Base-by-base conservation (phyloP, 2,329 filamentous ascomycete species). In the Huntiella moniliformis region DNA sequence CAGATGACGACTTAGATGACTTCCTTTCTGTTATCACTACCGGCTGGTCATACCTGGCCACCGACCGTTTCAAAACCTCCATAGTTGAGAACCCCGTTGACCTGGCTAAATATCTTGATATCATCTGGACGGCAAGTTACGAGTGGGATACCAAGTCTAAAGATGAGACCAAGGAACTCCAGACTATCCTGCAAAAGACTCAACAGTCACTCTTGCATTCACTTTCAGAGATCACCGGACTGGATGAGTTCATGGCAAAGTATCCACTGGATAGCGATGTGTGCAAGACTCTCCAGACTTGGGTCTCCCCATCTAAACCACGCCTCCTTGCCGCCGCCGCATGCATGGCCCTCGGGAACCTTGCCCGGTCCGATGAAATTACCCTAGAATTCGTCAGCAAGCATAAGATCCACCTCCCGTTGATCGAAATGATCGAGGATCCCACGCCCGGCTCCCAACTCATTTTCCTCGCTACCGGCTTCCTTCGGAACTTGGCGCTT, bases 401-500 rank as follows among this genome's bases (percentile, higher is more conserved):
- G 3, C 56, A 64, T 15, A 48, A 61, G 1, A 62, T 62, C 3
- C 63, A 66, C 47, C 54, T 64, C 5, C 64, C 67, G 0, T 60
- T 79, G 2, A 55, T 67, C 40, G 47, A 55, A 1, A 56, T 73
- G 12, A 58, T 78, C 15, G 55, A 61, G 6, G 57, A 67, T 18
- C 53, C 61, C 0, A 52, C 58, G 6, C 56, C 53, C 5, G 64
- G 70, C 50, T 56, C 65, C 1, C 71, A 76, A 50, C 66, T 75
- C 12, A 61, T 74, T 0, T 74, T 78, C 54, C 65, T 72, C 1
- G 61, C 64, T 2, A 61, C 79, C 13, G 69, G 72, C 5, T 77
- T 77, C 53, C 66, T 78, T 50, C 78, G 77, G 57, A 79, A 79
- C 55, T 67, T 79, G 6, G 71, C 74, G 18, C 73, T 79, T 43